These are phyloP conservation scores for Leishmania arabica DNA, from an alignment of 208 protist genomes.

Conservation along the genomic window DNA sequence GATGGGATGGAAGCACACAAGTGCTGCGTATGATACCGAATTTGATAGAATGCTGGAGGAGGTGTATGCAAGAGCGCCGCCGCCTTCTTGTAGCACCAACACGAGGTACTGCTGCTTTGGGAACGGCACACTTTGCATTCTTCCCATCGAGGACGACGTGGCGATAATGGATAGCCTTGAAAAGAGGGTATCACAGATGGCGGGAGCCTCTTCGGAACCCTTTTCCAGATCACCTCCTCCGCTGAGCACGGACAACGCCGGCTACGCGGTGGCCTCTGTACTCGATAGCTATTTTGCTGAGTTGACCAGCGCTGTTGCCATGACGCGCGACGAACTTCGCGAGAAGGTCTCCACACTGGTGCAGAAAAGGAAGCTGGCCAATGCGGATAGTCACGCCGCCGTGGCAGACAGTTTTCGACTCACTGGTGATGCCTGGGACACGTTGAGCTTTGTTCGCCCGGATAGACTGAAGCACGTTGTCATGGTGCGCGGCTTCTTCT, in stretches of 20 bases:
- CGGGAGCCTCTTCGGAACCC: background rate
- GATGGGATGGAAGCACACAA: conserved; percentile 18
- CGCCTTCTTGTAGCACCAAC: background rate
- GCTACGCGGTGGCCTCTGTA: background rate
- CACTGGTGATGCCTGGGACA: conserved; percentile 19
- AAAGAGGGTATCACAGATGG: background rate
- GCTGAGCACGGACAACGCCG: background rate
- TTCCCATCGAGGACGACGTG: background rate
- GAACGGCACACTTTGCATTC: conserved; percentile 15
- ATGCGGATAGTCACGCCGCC: background rate
- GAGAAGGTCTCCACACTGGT: background rate
- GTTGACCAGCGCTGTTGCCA: background rate
- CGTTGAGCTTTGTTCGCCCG: conserved; percentile 14
- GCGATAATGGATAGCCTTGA: background rate
- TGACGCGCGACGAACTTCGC: conserved; percentile 1
- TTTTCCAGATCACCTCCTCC: background rate
- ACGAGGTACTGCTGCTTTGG: conserved; percentile 17
- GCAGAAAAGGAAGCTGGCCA: background rate
- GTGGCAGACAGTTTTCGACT: conserved; percentile 11
- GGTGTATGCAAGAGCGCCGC: background rate
- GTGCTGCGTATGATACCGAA: background rate
- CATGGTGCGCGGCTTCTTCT: conserved; percentile 26
- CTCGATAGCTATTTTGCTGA: conserved; percentile 2
- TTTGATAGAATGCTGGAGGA: background rate
- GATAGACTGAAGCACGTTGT: conserved; percentile 11